Conservation (phyloP, 192 early-diverging fungal genomes). For the Podila horticola region DNA sequence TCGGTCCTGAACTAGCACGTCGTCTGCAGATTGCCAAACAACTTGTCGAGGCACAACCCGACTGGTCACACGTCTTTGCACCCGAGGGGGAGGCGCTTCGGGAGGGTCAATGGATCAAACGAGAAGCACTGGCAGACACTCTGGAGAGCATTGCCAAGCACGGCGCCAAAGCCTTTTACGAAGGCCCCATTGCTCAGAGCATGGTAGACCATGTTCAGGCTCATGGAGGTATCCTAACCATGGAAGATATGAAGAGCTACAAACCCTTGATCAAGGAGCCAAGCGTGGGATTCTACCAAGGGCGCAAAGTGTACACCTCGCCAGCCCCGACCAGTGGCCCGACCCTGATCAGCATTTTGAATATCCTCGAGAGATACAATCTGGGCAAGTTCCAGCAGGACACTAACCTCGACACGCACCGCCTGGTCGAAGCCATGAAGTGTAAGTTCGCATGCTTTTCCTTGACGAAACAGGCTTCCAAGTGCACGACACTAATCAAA, state of each 20-base stretch:
- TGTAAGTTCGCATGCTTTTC: conserved; percentile 33
- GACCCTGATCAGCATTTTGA: conserved; percentile 84
- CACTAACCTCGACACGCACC: conserved; percentile 77
- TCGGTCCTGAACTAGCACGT: conserved; percentile 58
- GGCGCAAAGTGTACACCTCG: conserved; percentile 61
- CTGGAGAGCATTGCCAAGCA: conserved; percentile 69
- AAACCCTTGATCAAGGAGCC: conserved; percentile 66
- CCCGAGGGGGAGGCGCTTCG: conserved; percentile 73
- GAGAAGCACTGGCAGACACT: conserved; percentile 69
- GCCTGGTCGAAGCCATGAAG: conserved; percentile 89
- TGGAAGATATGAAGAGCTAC: conserved; percentile 80
- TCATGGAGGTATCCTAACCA: conserved; percentile 81
- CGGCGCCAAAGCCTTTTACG: conserved; percentile 68
- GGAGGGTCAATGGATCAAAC: conserved; percentile 73
- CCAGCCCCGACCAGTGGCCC: conserved; percentile 87
- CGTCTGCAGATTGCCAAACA: conserved; percentile 36
- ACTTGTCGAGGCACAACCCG: conserved; percentile 35
- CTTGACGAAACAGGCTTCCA: too few species aligned
- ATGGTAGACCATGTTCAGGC: conserved; percentile 72
- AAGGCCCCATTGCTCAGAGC: conserved; percentile 70
- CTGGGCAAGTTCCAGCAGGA: conserved; percentile 64
- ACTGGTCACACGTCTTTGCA: conserved; percentile 69
- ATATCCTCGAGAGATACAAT: conserved; percentile 87
- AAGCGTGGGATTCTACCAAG: conserved; percentile 79
- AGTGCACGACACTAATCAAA: too few species aligned